Percentiles rank a stretch among this genome's conserved stretches.
phyloP scores from a whole-genome alignment of 192 early-diverging fungal species.

The Radiomyces spectabilis region DNA sequence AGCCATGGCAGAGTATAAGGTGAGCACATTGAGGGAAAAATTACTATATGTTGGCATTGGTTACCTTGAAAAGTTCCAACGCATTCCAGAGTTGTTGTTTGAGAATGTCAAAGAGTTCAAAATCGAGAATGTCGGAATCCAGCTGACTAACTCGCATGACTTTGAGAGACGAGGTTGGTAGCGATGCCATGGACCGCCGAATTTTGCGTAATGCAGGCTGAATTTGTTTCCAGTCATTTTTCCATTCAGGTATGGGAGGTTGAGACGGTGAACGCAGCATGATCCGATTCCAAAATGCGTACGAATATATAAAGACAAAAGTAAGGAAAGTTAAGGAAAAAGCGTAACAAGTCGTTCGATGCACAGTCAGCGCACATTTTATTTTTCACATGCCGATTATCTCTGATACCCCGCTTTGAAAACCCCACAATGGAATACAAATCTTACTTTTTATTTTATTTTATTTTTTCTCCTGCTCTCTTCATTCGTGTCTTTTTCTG shows the following conservation, averaged over 20 bases:
- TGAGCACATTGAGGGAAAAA: background rate
- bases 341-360: background rate
- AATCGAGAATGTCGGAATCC: slow-evolving; percentile 77
- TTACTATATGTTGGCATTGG: background rate
- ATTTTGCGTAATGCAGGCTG: slow-evolving; percentile 40
- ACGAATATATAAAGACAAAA: background rate
- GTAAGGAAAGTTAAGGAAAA: background rate
- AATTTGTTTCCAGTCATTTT: slow-evolving; percentile 40
- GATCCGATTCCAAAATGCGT: background rate
- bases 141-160: slow-evolving; percentile 77
- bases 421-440: no score
- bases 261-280: slow-evolving; percentile 10
- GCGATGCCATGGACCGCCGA: slow-evolving; percentile 40
- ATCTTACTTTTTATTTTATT: no score
- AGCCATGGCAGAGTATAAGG: background rate
- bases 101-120: slow-evolving; percentile 66
- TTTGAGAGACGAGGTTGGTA: slow-evolving; percentile 43
- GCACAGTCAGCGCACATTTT: no score
- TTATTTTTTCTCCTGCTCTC: no score
- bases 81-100: slow-evolving; percentile 68
- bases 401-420: background rate
- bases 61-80: slow-evolving; percentile 62
- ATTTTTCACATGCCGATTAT: background rate
- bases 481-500: no score
- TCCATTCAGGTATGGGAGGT: slow-evolving; percentile 27